Percentiles rank a stretch among this genome's conserved stretches.
Conservation (phyloP, 768 basidiomycete species). For the Crassisporium funariophilum region DNA sequence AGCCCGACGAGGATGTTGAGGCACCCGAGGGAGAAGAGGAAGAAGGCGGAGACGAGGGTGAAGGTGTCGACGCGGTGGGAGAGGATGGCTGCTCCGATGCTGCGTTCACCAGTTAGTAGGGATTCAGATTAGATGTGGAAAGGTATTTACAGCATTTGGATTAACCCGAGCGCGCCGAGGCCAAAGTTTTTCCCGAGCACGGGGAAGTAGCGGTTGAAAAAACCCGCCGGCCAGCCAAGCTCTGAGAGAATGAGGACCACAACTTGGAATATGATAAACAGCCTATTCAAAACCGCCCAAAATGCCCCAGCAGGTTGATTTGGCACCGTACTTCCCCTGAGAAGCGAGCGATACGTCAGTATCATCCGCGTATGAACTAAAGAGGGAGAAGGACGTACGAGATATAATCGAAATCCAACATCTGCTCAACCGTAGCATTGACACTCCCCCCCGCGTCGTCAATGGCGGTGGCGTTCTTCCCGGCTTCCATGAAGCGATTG, state of each 20-base stretch:
- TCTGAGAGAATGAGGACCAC: slow-evolving; percentile 83
- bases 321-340: slow-evolving; percentile 78
- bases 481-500: slow-evolving; percentile 57
- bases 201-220: slow-evolving; percentile 87
- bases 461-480: slow-evolving; percentile 28
- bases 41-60: slow-evolving; percentile 84
- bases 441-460: slow-evolving; percentile 17
- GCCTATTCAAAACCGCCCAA: slow-evolving; percentile 87
- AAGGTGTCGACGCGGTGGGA: slow-evolving; percentile 82
- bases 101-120: slow-evolving; percentile 21
- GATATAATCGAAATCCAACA: slow-evolving; percentile 75
- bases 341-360: slow-evolving; percentile 1
- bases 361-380: slow-evolving; percentile 1
- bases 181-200: slow-evolving; percentile 85
- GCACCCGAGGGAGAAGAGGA: slow-evolving; percentile 82
- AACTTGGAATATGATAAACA: slow-evolving; percentile 86
- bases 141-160: slow-evolving; percentile 75
- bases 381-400: slow-evolving; percentile 44
- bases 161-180: slow-evolving; percentile 82
- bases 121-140: not conserved
- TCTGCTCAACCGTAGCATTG: slow-evolving; percentile 30
- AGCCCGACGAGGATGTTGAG: slow-evolving; percentile 82
- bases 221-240: slow-evolving; percentile 72
- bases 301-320: slow-evolving; percentile 90
- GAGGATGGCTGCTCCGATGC: slow-evolving; percentile 69